Evolutionary conservation across 2,329 filamentous ascomycete species (phyloP).

Genomic region (Cercospora zeina): DNA sequence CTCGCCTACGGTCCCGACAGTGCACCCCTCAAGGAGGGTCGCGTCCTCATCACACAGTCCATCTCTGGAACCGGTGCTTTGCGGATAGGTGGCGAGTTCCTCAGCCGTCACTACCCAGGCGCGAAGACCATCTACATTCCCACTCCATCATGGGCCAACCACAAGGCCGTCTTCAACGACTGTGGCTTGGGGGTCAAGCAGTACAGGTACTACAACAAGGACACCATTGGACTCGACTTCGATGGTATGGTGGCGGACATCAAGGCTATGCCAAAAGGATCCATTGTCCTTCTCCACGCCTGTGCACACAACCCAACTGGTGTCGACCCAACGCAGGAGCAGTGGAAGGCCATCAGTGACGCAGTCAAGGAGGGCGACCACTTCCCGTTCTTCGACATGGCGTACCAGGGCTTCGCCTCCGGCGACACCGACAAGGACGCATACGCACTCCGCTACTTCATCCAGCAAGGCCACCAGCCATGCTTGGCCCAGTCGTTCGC

Average conservation of each 20-base stretch:
- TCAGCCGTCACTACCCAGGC: slow-evolving; percentile 85
- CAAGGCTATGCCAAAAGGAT: slow-evolving; percentile 81
- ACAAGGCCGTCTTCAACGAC: slow-evolving; percentile 94
- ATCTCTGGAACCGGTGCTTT: slow-evolving; percentile 97
- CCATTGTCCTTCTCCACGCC: slow-evolving; percentile 90
- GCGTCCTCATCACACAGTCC: slow-evolving; percentile 91
- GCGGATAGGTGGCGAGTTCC: slow-evolving; percentile 90
- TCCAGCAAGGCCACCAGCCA: slow-evolving; percentile 86
- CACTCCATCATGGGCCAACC: slow-evolving; percentile 95
- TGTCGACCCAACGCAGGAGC: slow-evolving; percentile 85
- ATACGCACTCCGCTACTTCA: slow-evolving; percentile 89
- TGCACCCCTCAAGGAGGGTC: slow-evolving; percentile 68
- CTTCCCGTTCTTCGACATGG: slow-evolving; percentile 99
- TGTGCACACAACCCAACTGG: slow-evolving; percentile 98
- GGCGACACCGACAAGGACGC: slow-evolving; percentile 91
- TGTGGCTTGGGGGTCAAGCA: slow-evolving; percentile 86
- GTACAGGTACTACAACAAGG: slow-evolving; percentile 99
- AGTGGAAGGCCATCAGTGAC: slow-evolving; percentile 88
- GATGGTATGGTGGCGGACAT: slow-evolving; percentile 89
- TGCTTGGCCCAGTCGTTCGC: slow-evolving; percentile 91
- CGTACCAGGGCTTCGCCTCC: slow-evolving; percentile 96
- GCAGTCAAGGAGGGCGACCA: slow-evolving; percentile 83
- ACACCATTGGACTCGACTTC: slow-evolving; percentile 97
- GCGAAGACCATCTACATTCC: slow-evolving; percentile 97
- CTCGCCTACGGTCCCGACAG: slow-evolving; percentile 87